Evolutionary conservation across 2,329 filamentous ascomycete genomes (phyloP).

Genomic region (Aureobasidium sp.): DNA sequence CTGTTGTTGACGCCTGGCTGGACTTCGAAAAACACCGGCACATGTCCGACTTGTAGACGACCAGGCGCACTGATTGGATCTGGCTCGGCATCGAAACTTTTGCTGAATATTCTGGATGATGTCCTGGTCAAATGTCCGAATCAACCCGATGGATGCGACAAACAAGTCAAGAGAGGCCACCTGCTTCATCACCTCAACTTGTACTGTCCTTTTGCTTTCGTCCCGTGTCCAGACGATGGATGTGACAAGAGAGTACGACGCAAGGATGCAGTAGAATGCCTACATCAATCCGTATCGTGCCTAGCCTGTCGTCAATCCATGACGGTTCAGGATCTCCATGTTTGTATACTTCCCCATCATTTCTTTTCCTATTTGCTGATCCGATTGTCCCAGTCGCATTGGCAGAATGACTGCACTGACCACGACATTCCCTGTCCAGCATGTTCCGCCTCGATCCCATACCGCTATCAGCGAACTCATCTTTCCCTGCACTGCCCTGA

Average conservation of each 20-base stretch:
- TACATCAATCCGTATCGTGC: slow-evolving; percentile 49
- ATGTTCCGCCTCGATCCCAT: slow-evolving; percentile 37
- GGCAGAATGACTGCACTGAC: slow-evolving; percentile 42
- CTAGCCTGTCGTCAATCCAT: slow-evolving; percentile 47
- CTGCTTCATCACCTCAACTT: slow-evolving; percentile 54
- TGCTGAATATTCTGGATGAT: slow-evolving; percentile 57
- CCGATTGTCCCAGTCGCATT: slow-evolving; percentile 22
- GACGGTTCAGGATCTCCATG: slow-evolving; percentile 49
- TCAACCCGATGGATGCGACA: slow-evolving; percentile 45
- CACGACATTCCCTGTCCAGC: slow-evolving; percentile 38
- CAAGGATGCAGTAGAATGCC: slow-evolving; percentile 49
- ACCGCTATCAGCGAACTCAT: slow-evolving; percentile 37
- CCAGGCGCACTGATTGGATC: slow-evolving; percentile 33
- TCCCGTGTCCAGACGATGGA: slow-evolving; percentile 45
- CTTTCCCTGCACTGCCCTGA: slow-evolving; percentile 37
- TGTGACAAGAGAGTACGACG: slow-evolving; percentile 49
- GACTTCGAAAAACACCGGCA: slow-evolving; percentile 28
- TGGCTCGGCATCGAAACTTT: slow-evolving; percentile 41
- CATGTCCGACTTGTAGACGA: slow-evolving; percentile 53
- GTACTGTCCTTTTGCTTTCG: slow-evolving; percentile 50
- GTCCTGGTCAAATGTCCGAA: slow-evolving; percentile 54
- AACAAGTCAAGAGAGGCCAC: slow-evolving; percentile 48
- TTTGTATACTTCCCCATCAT: slow-evolving; percentile 22
- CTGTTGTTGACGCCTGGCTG: slow-evolving; percentile 43
- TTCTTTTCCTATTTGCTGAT: not conserved